Evolutionary conservation across 192 early-diverging fungal genomes (phyloP).

Genomic region (Globomyces pollinis-pini): DNA sequence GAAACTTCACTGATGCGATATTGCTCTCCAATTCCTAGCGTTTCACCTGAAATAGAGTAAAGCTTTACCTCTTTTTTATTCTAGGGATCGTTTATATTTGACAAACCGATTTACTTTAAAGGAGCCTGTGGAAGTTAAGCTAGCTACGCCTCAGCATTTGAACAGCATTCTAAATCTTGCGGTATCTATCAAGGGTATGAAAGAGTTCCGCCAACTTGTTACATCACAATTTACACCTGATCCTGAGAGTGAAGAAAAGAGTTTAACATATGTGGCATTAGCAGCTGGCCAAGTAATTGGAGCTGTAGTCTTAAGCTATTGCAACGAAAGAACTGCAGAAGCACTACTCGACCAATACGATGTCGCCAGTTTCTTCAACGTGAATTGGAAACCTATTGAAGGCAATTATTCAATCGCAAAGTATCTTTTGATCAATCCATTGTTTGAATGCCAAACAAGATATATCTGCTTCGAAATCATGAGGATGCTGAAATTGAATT

Average conservation of each 20-base stretch:
- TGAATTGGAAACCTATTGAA: constrained; percentile 11
- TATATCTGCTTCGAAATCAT: constrained; percentile 42
- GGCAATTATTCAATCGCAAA: constrained; percentile 18
- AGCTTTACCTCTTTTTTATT: too few relatives aligned
- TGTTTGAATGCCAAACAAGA: constrained; percentile 32
- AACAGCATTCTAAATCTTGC: not conserved
- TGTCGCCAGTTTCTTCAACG: constrained; percentile 32
- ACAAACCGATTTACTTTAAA: constrained; percentile 10
- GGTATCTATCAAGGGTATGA: not conserved
- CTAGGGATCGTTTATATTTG: not conserved
- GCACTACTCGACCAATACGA: constrained; percentile 42
- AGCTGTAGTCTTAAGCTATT: constrained; percentile 21
- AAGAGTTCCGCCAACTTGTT: not conserved
- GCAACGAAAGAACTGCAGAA: constrained; percentile 6
- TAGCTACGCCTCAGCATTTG: not conserved
- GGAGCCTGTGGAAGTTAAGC: constrained; percentile 2
- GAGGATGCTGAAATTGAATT: constrained; percentile 24
- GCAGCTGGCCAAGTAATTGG: constrained; percentile 24
- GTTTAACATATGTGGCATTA: constrained; percentile 25
- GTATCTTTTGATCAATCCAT: constrained; percentile 36
- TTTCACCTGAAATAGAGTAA: not conserved
- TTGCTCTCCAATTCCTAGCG: not conserved
- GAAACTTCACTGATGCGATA: constrained; percentile 32
- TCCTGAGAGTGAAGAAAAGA: not conserved
- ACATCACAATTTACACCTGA: not conserved